Evolutionary conservation across 345 rosid species (phyloP).

Genomic region (Eucalyptus viminalis): DNA sequence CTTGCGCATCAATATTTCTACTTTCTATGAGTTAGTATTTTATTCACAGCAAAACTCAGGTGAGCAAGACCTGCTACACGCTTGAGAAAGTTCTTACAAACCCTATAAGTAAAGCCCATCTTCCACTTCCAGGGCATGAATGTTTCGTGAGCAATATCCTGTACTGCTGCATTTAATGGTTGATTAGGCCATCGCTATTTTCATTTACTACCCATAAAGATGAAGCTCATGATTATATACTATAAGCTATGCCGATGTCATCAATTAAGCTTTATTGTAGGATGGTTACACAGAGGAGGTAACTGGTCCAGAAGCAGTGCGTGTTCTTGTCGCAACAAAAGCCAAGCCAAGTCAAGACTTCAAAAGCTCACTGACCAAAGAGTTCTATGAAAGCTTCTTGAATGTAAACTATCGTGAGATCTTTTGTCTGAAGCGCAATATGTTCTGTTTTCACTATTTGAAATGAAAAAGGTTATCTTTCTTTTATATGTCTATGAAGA

Average conservation of each 20-base stretch:
- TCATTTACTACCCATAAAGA: neutral
- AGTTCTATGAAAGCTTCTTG: constrained; percentile 66
- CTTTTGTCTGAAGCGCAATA: neutral
- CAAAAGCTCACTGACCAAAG: constrained; percentile 34
- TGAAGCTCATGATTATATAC: neutral
- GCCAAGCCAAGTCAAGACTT: constrained; percentile 45
- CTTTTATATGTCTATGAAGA: neutral
- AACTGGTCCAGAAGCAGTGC: constrained; percentile 46
- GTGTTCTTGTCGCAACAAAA: constrained; percentile 60
- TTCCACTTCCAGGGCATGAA: neutral
- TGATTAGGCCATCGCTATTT: neutral
- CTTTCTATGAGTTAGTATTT: neutral
- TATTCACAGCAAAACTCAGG: neutral
- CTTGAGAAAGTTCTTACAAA: neutral
- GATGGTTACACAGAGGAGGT: constrained; percentile 75
- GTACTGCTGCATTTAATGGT: neutral
- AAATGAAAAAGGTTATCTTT: neutral
- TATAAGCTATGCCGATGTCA: neutral
- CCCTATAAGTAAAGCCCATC: neutral
- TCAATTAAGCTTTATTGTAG: constrained; percentile 6
- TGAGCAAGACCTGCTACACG: neutral
- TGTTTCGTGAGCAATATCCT: neutral
- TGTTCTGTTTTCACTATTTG: neutral
- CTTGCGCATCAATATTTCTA: neutral
- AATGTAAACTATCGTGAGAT: constrained; percentile 33